phyloP scores from a whole-genome alignment of 2,329 filamentous ascomycete species.

The Metarhizium brunneum region DNA sequence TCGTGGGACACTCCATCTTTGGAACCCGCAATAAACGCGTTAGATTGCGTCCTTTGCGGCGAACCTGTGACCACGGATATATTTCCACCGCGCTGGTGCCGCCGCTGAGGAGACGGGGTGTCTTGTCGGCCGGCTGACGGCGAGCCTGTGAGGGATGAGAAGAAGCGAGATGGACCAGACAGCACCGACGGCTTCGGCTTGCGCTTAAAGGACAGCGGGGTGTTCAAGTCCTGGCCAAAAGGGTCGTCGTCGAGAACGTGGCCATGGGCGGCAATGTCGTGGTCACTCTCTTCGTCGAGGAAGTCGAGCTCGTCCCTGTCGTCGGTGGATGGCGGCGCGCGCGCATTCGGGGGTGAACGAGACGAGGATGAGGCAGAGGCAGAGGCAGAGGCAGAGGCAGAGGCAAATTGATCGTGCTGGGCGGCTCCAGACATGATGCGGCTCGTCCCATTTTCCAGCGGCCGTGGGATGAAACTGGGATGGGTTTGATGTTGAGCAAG shows the following conservation, averaged over 20 bases:
- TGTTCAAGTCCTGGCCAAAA: constrained; percentile 37
- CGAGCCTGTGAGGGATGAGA: constrained; percentile 36
- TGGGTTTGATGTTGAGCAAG: neutral
- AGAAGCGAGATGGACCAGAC: constrained; percentile 36
- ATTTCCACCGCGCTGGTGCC: neutral
- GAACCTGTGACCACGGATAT: constrained; percentile 8
- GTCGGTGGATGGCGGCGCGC: constrained; percentile 21
- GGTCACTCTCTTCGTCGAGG: constrained; percentile 30
- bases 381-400: constrained; percentile 22
- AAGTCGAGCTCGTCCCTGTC: constrained; percentile 39
- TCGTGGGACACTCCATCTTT: constrained; percentile 51
- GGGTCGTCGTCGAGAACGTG: constrained; percentile 47
- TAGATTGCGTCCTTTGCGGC: constrained; percentile 5
- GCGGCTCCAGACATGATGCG: constrained; percentile 32
- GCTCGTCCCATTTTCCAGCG: constrained; percentile 25
- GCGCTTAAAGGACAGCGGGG: constrained; percentile 62
- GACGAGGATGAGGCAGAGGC: constrained; percentile 26
- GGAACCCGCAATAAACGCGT: constrained; percentile 12
- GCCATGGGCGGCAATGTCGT: constrained; percentile 16
- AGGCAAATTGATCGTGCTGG: constrained; percentile 23
- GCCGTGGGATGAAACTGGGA: neutral
- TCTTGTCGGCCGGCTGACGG: neutral
- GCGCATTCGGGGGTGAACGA: constrained; percentile 14
- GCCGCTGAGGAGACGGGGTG: neutral
- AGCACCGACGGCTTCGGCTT: constrained; percentile 45